These are phyloP conservation scores for Beta vulgaris DNA, from an alignment of 148 eudicot genomes.

Conservation along the genomic window DNA sequence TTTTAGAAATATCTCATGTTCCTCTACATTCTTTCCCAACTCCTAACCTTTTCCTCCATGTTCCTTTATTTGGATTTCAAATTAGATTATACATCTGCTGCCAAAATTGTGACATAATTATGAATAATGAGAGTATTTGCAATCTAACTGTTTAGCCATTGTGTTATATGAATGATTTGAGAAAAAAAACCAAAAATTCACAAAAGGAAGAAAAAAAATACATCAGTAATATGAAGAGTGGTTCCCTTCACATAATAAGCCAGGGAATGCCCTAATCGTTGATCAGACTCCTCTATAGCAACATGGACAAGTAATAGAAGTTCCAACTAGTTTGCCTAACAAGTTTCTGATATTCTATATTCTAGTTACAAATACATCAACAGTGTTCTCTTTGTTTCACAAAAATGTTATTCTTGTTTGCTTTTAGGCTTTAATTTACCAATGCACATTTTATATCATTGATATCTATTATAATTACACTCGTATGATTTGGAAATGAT, in stretches of 20 bases:
- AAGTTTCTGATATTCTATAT: neutral
- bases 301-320: too few species aligned
- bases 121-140: neutral
- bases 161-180: neutral
- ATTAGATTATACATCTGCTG: neutral
- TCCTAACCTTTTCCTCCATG: neutral
- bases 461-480: too few species aligned
- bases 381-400: too few species aligned
- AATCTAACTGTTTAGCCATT: too few species aligned
- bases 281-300: too few species aligned
- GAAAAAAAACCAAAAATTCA: too few species aligned
- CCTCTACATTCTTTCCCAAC: neutral
- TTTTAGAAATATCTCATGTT: neutral
- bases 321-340: neutral
- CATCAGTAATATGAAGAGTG: neutral
- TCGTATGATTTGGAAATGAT: neutral
- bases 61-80: neutral
- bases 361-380: neutral
- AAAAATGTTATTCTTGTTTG: too few species aligned
- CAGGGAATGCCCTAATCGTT: neutral
- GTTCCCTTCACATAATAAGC: neutral
- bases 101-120: neutral
- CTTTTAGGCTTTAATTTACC: too few species aligned
- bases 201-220: neutral
- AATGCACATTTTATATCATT: too few species aligned